A percentile compares a stretch with the other conserved stretches of the same genome.
Evolutionary conservation across 176 grass and related monocot genomes (phyloP).

Genomic region (Melocanna baccifera): DNA sequence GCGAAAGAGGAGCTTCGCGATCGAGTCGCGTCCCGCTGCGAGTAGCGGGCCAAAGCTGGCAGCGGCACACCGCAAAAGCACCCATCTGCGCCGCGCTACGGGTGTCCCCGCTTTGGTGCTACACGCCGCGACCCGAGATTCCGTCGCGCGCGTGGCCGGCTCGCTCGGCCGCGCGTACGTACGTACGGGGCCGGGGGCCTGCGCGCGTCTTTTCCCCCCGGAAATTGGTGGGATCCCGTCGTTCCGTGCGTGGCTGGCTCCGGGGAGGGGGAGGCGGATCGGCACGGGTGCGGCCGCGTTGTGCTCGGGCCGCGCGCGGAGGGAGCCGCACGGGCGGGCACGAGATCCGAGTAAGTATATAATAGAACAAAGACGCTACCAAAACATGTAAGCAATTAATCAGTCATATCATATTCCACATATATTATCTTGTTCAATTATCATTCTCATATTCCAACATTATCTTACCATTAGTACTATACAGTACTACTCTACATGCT

Average conservation of each 20-base stretch:
- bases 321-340: neutral
- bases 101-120: conserved; percentile 49
- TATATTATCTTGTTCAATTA: too few species aligned
- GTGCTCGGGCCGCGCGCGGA: neutral
- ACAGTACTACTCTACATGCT: too few species aligned
- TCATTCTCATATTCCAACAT: too few species aligned
- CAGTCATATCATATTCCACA: too few species aligned
- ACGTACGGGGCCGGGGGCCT: neutral
- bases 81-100: conserved; percentile 37
- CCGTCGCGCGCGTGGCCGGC: neutral
- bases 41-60: neutral
- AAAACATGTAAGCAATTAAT: too few species aligned
- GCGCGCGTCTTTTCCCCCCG: neutral
- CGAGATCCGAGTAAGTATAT: too few species aligned
- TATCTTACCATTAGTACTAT: too few species aligned
- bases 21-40: neutral
- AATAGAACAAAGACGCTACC: too few species aligned
- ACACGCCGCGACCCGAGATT: conserved; percentile 32
- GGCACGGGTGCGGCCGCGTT: neutral
- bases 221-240: neutral
- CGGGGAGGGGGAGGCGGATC: neutral
- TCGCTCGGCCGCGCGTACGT: neutral
- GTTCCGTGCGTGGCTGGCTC: neutral
- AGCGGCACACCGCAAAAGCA: neutral
- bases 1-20: neutral